These are phyloP conservation scores for Neophaeococcomyces aloes DNA, from an alignment of 2,329 filamentous ascomycete genomes.

Conservation along the genomic window DNA sequence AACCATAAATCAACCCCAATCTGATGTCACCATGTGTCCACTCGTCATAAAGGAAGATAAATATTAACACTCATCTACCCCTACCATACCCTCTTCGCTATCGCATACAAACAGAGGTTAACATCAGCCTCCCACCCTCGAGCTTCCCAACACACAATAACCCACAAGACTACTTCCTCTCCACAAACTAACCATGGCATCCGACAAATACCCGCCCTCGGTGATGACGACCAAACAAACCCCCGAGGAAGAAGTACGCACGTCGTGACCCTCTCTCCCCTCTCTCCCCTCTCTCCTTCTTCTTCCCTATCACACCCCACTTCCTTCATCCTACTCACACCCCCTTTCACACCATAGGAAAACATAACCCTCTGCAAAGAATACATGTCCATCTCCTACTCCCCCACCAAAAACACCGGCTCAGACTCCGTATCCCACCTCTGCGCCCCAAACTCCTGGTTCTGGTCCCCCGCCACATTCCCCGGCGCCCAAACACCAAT, in stretches of 20 bases:
- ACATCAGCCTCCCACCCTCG: too few species aligned
- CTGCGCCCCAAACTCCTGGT: conserved; percentile 26
- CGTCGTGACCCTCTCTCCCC: too few species aligned
- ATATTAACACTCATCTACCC: too few species aligned
- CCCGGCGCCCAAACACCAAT: conserved; percentile 28
- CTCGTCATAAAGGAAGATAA: too few species aligned
- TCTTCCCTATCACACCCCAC: not conserved
- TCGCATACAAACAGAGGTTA: too few species aligned
- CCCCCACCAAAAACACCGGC: conserved; percentile 28
- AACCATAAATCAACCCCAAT: too few species aligned
- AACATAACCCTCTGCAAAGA: conserved; percentile 29
- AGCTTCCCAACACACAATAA: too few species aligned
- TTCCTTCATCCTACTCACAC: not conserved
- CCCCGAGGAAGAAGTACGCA: conserved; percentile 11
- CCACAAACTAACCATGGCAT: conserved; percentile 3
- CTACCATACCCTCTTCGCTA: too few species aligned
- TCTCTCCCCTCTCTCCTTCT: not conserved
- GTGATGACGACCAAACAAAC: conserved; percentile 12
- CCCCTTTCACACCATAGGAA: conserved; percentile 1
- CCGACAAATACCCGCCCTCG: conserved; percentile 10
- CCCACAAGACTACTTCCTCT: too few species aligned
- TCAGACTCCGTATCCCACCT: conserved; percentile 27
- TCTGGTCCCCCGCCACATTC: conserved; percentile 30
- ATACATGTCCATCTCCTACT: conserved; percentile 31
- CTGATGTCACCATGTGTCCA: too few species aligned